A percentile compares a stretch with the other conserved stretches of the same genome.
phyloP scores from a whole-genome alignment of 108 stramenopile genomes.

The Aurantiochytrium sp. region DNA sequence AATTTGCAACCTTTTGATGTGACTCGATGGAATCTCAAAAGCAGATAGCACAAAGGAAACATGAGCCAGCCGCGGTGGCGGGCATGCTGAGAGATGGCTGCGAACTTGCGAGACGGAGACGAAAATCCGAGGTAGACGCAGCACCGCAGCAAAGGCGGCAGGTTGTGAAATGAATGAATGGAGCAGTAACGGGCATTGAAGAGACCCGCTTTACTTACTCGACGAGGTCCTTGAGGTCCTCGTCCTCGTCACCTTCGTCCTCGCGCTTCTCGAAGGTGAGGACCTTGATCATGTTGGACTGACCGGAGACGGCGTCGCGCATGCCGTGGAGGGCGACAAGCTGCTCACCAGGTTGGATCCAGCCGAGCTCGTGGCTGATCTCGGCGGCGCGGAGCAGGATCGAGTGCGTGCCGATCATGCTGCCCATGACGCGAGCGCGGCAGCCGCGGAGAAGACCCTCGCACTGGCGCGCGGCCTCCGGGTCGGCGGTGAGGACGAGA shows the following conservation, averaged over 20 bases:
- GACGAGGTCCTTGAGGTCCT: slow-evolving; percentile 16
- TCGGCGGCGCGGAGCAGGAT: slow-evolving; percentile 65
- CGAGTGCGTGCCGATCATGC: slow-evolving; percentile 60
- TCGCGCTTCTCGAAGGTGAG: slow-evolving; percentile 16
- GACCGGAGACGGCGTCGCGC: slow-evolving; percentile 41
- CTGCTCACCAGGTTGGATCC: slow-evolving; percentile 69
- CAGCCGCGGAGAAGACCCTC: slow-evolving; percentile 70
- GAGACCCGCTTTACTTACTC: background rate
- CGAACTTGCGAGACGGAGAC: too few relatives aligned
- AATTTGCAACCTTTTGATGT: too few relatives aligned
- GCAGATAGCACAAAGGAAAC: too few relatives aligned
- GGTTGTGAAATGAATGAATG: too few relatives aligned
- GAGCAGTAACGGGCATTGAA: too few relatives aligned
- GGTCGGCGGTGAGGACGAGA: slow-evolving; percentile 66
- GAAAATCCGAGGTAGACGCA: too few relatives aligned
- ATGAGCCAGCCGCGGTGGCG: too few relatives aligned
- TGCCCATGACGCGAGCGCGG: slow-evolving; percentile 51
- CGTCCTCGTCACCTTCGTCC: background rate
- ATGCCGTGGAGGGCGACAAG: slow-evolving; percentile 75
- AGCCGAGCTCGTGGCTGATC: slow-evolving; percentile 55
- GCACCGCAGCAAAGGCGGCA: too few relatives aligned
- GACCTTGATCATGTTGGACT: slow-evolving; percentile 50
- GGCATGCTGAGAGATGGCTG: too few relatives aligned
- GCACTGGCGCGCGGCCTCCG: slow-evolving; percentile 70
- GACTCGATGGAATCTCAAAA: too few relatives aligned